Base-by-base conservation (phyloP, 2,329 filamentous ascomycete genomes). In the Kalaharituber pfeilii region DNA sequence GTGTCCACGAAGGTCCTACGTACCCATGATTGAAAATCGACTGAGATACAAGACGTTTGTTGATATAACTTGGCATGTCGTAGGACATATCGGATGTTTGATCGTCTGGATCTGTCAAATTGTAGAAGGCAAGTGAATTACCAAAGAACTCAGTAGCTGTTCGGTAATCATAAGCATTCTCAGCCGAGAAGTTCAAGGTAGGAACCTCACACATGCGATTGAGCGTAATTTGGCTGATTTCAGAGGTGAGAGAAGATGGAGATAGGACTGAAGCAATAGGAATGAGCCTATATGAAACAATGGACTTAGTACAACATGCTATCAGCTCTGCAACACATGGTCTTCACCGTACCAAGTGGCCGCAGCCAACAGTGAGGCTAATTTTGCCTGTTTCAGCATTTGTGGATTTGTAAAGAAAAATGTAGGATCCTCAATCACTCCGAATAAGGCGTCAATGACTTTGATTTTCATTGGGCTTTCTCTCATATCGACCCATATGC, bases 211-310 rank as follows among this genome's bases (percentile, higher is more conserved):
- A 69, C 15, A 36, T 64, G 15, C 56, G 62, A 51, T 67, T 22
- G 2, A 24, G n/a, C 5, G 18, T 2, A 20, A 47, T 47, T 13
- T 20, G 22, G 7, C 33, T 39, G 33, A 39, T 18, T 20, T 47
- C 42, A 25, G 42, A 47, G 22, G 62, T 62, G 5, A 70, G 61
- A 3, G 68, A 67, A 47, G 67, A 67, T 15, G 68, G 67, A 2
- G 68, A 68, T 44, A 73, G 66, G 26, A 70, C 68, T 3, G 69
- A 67, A 4, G 69, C 62, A 5, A 70, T 54, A 0, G 68, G 68
- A 8, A 67, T 68, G n/a, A 66, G 51, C 66, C 64, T 65, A 50
- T 26, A 18, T 36, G 11, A 15, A 11, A 18, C 39, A 20, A 28
- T 6, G 8, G 5, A 6, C 8, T 20, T 28, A 29, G n/a, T 20